Evolutionary conservation across 768 basidiomycete species (phyloP).

Genomic region (Pleurotus ostreatus): DNA sequence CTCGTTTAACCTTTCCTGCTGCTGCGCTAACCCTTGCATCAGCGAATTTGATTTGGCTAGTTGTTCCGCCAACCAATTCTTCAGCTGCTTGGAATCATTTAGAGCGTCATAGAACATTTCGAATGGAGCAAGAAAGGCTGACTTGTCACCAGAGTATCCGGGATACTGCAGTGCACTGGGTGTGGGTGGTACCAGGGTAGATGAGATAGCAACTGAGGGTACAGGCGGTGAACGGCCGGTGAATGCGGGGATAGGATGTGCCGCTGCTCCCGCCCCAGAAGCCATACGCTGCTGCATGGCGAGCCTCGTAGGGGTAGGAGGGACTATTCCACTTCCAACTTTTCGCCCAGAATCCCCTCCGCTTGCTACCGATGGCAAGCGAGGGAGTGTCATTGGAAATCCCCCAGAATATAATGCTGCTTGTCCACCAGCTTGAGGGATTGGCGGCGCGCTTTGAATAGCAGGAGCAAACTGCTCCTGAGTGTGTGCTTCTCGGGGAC

Average conservation of each 20-base stretch:
- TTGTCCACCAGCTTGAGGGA: constrained; percentile 45
- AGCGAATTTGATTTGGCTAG: constrained; percentile 58
- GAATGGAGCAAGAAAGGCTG: constrained; percentile 79
- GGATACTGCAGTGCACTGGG: constrained; percentile 63
- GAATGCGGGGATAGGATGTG: constrained; percentile 20
- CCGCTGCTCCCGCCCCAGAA: constrained; percentile 6
- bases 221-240: constrained; percentile 48
- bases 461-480: constrained; percentile 57
- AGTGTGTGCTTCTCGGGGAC: constrained; percentile 54
- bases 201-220: constrained; percentile 65
- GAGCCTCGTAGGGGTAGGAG: constrained; percentile 69
- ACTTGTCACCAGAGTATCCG: constrained; percentile 58
- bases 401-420: constrained; percentile 37
- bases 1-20: constrained; percentile 61
- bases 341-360: constrained; percentile 41
- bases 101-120: constrained; percentile 84
- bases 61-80: constrained; percentile 73
- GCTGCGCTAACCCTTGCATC: constrained; percentile 47
- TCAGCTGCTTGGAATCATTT: constrained; percentile 74
- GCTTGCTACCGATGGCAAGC: constrained; percentile 46
- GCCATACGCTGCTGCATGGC: constrained; percentile 35
- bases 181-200: constrained; percentile 62
- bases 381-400: constrained; percentile 63
- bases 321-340: constrained; percentile 56
- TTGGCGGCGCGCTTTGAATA: constrained; percentile 75